A percentile compares a stretch with the other conserved stretches of the same genome.
Evolutionary conservation across 2,329 filamentous ascomycete species (phyloP).

Genomic region (Aureobasidium sp.): DNA sequence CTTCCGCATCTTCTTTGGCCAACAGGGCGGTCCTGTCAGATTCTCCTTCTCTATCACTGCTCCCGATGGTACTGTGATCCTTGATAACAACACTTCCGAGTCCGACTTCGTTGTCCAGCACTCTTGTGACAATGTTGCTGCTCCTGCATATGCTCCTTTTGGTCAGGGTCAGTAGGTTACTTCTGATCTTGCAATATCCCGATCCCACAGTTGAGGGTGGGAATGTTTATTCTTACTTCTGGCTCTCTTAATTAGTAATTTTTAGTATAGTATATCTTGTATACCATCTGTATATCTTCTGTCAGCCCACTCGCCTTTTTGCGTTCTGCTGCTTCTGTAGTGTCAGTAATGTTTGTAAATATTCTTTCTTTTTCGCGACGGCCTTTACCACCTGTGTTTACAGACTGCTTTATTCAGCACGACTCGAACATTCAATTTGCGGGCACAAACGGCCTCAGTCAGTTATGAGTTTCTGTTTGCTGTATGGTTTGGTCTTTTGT

Average conservation of each 20-base stretch:
- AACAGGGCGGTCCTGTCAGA: background rate
- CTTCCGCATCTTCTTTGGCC: slow-evolving; percentile 14
- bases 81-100: slow-evolving; percentile 6
- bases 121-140: slow-evolving; percentile 12
- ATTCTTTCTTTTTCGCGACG: no score
- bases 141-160: slow-evolving; percentile 1
- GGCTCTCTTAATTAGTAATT: slow-evolving; percentile 1
- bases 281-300: no score
- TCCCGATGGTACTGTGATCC: slow-evolving; percentile 13
- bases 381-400: no score
- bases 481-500: no score
- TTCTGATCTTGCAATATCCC: background rate
- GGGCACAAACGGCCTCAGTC: no score
- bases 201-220: background rate
- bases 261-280: background rate
- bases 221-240: background rate
- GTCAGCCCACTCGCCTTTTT: no score
- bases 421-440: no score
- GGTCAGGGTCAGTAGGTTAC: background rate
- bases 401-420: no score
- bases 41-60: slow-evolving; percentile 3
- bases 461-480: no score
- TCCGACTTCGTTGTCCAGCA: slow-evolving; percentile 13
- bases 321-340: no score
- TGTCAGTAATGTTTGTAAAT: no score